These are phyloP conservation scores for Ogataea allantospora DNA, from an alignment of 805 yeast species.

Conservation along the genomic window DNA sequence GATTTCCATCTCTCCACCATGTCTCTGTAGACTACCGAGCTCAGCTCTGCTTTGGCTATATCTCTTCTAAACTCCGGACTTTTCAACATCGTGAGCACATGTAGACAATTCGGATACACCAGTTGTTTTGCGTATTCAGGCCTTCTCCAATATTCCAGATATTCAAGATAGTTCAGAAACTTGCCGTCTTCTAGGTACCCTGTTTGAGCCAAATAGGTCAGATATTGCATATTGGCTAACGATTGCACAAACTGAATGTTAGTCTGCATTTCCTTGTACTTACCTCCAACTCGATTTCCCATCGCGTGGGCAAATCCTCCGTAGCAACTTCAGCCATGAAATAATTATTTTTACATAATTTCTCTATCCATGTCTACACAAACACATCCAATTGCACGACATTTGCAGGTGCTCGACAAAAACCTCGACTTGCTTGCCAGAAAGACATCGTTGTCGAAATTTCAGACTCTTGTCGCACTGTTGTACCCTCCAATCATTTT, in stretches of 20 bases:
- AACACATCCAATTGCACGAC: slow-evolving; percentile 12
- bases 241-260: slow-evolving; percentile 75
- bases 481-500: slow-evolving; percentile 41
- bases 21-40: slow-evolving; percentile 64
- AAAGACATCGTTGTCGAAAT: slow-evolving; percentile 9
- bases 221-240: slow-evolving; percentile 82
- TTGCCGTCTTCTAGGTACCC: slow-evolving; percentile 67
- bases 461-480: slow-evolving; percentile 10
- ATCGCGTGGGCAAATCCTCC: slow-evolving; percentile 62
- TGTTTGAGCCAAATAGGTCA: slow-evolving; percentile 83
- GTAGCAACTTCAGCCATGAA: slow-evolving; percentile 8
- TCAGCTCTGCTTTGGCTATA: slow-evolving; percentile 54
- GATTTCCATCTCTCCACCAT: slow-evolving; percentile 71
- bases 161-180: slow-evolving; percentile 73
- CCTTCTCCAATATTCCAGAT: slow-evolving; percentile 81
- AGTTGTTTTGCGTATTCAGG: slow-evolving; percentile 68
- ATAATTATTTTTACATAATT: slow-evolving; percentile 4
- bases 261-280: slow-evolving; percentile 22
- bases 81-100: slow-evolving; percentile 65
- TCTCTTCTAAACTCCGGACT: slow-evolving; percentile 51
- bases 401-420: slow-evolving; percentile 10
- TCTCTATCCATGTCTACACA: slow-evolving; percentile 3
- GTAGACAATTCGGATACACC: slow-evolving; percentile 86
- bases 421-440: slow-evolving; percentile 9
- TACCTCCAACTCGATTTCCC: slow-evolving; percentile 85